A percentile compares a stretch with the other conserved stretches of the same genome.
Conservation (phyloP, 352 stramenopile genomes). For the Pythium sp. region DNA sequence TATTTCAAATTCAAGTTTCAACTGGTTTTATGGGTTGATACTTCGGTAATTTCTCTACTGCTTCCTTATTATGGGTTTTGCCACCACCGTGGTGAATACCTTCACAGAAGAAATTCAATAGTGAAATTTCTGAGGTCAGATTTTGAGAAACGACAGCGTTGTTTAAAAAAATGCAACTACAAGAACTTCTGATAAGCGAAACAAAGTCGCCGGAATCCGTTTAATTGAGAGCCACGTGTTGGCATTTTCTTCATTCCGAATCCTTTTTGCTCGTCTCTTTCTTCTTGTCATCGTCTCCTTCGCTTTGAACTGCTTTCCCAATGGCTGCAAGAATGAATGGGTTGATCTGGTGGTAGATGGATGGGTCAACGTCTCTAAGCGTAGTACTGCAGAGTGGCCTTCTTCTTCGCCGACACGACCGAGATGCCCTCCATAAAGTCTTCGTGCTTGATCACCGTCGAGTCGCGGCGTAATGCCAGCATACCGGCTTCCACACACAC, state of each 20-base stretch:
- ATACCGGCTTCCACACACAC: conserved; percentile 99
- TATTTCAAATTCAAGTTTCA: no score
- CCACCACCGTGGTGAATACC: no score
- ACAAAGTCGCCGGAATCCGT: not conserved
- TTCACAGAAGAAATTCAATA: no score
- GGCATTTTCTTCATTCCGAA: not conserved
- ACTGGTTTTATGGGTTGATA: no score
- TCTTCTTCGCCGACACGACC: conserved; percentile 98
- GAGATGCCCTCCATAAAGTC: conserved; percentile 99
- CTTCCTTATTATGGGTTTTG: no score
- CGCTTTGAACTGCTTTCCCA: not conserved
- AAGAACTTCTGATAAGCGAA: no score
- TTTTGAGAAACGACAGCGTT: no score
- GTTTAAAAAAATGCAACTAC: no score
- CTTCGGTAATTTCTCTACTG: no score
- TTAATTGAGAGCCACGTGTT: not conserved
- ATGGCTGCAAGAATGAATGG: not conserved
- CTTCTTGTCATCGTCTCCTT: not conserved
- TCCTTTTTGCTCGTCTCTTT: not conserved
- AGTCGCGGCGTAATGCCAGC: conserved; percentile 95
- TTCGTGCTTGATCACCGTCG: conserved; percentile 96
- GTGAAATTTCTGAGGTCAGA: no score
- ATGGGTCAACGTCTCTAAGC: conserved; percentile 57
- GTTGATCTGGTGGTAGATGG: not conserved
- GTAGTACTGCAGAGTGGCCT: conserved; percentile 97